A percentile compares a stretch with the other conserved stretches of the same genome.
phyloP scores from a whole-genome alignment of 2,329 filamentous ascomycete species.

The Hypoxylon sp. region DNA sequence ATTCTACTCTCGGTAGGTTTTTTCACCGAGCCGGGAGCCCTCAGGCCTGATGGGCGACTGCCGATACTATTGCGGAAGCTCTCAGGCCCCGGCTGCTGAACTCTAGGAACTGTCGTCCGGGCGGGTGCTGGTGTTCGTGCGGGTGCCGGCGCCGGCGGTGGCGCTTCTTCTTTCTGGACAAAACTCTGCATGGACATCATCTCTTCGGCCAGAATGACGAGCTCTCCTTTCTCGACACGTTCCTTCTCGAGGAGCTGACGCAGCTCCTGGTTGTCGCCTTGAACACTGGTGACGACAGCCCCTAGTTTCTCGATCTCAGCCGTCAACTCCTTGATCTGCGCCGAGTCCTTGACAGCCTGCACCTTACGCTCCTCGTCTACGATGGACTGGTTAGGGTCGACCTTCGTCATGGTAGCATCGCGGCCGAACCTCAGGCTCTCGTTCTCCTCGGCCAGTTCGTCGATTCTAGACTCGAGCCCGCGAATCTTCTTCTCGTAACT shows the following conservation, averaged over 20 bases:
- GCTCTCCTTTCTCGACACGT: constrained; percentile 84
- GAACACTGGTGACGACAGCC: constrained; percentile 76
- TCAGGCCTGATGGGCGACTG: constrained; percentile 66
- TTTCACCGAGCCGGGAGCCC: constrained; percentile 66
- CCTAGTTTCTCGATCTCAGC: constrained; percentile 81
- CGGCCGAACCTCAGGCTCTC: constrained; percentile 75
- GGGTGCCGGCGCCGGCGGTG: constrained; percentile 4
- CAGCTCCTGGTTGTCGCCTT: constrained; percentile 75
- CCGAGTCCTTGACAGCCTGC: constrained; percentile 73
- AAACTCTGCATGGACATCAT: constrained; percentile 78
- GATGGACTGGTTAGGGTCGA: constrained; percentile 60
- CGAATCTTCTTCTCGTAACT: constrained; percentile 90
- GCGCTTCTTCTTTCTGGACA: constrained; percentile 47
- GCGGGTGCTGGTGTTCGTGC: constrained; percentile 8
- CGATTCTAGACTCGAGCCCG: constrained; percentile 79
- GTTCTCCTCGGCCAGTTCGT: constrained; percentile 77
- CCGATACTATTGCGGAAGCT: constrained; percentile 67
- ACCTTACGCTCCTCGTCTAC: constrained; percentile 65
- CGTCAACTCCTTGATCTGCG: constrained; percentile 75
- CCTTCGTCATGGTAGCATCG: constrained; percentile 73
- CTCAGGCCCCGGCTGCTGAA: constrained; percentile 45
- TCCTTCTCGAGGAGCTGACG: constrained; percentile 76
- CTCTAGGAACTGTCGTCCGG: constrained; percentile 18
- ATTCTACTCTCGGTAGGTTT: constrained; percentile 61
- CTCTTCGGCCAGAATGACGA: constrained; percentile 84